Conservation (phyloP, 2,329 filamentous ascomycete species). For the Reticulascus tulasneorum region DNA sequence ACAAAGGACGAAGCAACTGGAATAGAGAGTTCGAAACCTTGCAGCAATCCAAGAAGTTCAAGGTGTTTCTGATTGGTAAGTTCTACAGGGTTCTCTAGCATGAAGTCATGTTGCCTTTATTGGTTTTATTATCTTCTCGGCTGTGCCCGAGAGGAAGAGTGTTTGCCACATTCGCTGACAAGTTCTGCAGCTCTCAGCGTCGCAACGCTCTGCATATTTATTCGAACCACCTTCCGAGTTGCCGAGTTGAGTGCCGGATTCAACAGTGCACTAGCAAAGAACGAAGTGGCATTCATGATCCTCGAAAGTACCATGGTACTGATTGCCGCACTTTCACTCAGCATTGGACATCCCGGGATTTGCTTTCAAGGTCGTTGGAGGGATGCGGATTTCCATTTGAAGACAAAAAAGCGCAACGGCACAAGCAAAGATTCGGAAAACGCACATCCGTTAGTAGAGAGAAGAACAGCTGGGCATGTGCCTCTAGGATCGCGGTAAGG, state of each 20-base stretch:
- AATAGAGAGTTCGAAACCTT: not conserved
- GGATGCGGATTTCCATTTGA: not conserved
- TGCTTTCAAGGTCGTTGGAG: constrained; percentile 5
- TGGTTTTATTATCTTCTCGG: not conserved
- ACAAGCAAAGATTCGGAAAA: no score
- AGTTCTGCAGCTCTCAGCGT: constrained; percentile 38
- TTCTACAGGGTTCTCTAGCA: not conserved
- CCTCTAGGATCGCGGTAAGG: no score
- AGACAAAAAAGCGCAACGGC: not conserved
- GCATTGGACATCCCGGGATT: constrained; percentile 25
- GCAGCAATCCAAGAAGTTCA: not conserved
- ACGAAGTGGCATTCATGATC: constrained; percentile 40
- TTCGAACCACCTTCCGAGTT: constrained; percentile 52
- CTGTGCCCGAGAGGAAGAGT: not conserved
- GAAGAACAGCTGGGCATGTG: no score
- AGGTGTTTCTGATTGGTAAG: not conserved
- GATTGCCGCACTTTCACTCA: constrained; percentile 22
- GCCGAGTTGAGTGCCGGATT: constrained; percentile 55
- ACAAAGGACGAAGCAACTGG: not conserved
- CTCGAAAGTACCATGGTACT: constrained; percentile 37
- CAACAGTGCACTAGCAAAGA: constrained; percentile 40
- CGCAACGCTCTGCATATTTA: constrained; percentile 51
- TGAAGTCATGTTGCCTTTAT: no score
- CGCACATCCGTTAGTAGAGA: no score
- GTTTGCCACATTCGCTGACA: not conserved